Evolutionary conservation across 2,329 filamentous ascomycete species (phyloP).

Genomic region (Tolypocladium sp.): DNA sequence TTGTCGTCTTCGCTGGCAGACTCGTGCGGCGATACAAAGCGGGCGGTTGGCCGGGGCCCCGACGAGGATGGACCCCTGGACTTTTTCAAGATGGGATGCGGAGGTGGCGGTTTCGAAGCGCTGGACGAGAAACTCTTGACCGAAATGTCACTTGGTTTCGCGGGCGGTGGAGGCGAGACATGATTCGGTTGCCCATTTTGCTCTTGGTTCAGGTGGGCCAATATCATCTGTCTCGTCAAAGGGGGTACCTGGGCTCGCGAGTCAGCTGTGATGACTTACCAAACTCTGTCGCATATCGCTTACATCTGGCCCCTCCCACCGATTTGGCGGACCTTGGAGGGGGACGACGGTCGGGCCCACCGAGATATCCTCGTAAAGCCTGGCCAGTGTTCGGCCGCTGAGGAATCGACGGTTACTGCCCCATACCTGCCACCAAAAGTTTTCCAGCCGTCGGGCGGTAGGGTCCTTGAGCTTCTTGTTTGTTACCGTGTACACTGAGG

Average conservation of each 20-base stretch:
- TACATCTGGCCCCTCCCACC: constrained; percentile 43
- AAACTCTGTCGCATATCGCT: constrained; percentile 4
- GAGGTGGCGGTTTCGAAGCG: constrained; percentile 33
- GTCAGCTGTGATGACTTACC: background rate
- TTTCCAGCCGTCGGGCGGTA: constrained; percentile 52
- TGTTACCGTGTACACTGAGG: constrained; percentile 50
- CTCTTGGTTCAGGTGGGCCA: constrained; percentile 11
- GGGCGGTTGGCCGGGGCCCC: constrained; percentile 48
- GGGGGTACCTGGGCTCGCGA: constrained; percentile 13
- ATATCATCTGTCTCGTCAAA: constrained; percentile 18
- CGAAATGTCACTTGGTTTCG: constrained; percentile 11
- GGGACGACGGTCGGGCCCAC: constrained; percentile 48
- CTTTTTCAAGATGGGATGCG: constrained; percentile 53
- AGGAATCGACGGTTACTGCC: constrained; percentile 46
- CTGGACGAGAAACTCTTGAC: constrained; percentile 26
- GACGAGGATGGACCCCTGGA: constrained; percentile 41
- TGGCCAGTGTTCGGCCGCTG: constrained; percentile 43
- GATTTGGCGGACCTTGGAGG: constrained; percentile 41
- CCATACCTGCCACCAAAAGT: constrained; percentile 60
- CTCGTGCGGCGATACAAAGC: constrained; percentile 47
- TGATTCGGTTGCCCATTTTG: constrained; percentile 4
- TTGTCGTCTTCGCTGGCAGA: constrained; percentile 33
- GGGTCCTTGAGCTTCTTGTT: constrained; percentile 50
- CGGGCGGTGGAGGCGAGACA: constrained; percentile 4
- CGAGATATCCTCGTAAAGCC: constrained; percentile 48